These are phyloP conservation scores for Phanerochaete sordida DNA, from an alignment of 768 basidiomycete species.

Conservation along the genomic window DNA sequence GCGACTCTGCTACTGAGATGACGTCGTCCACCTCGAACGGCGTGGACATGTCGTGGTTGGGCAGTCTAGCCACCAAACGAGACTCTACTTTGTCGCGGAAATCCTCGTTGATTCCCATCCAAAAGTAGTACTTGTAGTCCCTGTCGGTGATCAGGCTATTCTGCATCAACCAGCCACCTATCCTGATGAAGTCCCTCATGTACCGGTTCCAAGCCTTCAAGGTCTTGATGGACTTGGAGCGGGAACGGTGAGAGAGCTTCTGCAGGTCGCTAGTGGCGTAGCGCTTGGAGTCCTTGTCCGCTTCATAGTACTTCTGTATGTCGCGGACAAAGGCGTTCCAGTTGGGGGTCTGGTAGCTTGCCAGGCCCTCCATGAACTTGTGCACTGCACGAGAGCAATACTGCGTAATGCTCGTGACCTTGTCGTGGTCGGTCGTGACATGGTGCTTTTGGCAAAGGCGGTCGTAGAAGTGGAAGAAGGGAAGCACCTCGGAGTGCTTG, in stretches of 20 bases:
- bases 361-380: not conserved
- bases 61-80: not conserved
- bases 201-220: constrained; percentile 3
- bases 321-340: not conserved
- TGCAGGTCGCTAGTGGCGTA: not conserved
- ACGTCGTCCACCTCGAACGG: not conserved
- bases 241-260: not conserved
- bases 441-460: not conserved
- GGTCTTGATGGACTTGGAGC: not conserved
- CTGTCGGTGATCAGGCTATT: not conserved
- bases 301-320: constrained; percentile 1
- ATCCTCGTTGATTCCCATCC: not conserved
- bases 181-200: not conserved
- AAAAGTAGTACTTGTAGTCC: not conserved
- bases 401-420: constrained; percentile 2
- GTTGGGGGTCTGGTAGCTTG: not conserved
- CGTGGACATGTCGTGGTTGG: not conserved
- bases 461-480: not conserved
- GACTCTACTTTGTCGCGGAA: not conserved
- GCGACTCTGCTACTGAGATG: not conserved
- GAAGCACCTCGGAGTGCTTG: not conserved
- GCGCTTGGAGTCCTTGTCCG: not conserved
- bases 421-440: not conserved
- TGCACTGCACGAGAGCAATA: constrained; percentile 4
- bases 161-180: not conserved